A percentile compares a stretch with the other conserved stretches of the same genome.
Conservation (phyloP, 2,329 filamentous ascomycete species). For the Aureobasidium pullulans region DNA sequence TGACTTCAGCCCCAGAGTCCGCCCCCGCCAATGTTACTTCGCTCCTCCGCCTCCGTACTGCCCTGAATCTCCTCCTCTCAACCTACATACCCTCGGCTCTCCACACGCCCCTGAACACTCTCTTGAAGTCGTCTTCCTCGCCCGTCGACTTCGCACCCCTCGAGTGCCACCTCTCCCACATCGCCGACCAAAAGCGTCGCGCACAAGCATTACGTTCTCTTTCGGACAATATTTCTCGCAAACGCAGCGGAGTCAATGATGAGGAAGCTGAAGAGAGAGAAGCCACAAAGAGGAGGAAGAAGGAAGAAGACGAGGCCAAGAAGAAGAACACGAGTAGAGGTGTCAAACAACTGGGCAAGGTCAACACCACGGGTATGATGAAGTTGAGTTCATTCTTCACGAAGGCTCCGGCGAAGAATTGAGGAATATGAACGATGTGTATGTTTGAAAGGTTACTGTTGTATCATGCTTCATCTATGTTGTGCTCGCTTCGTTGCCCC, state of each 20-base stretch:
- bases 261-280: constrained; percentile 53
- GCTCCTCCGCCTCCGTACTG: constrained; percentile 58
- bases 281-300: constrained; percentile 74
- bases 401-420: constrained; percentile 47
- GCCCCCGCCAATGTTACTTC: constrained; percentile 37
- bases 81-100: constrained; percentile 51
- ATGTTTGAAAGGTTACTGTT: too few species aligned
- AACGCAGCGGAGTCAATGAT: constrained; percentile 55
- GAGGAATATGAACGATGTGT: too few species aligned
- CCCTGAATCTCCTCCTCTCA: constrained; percentile 57
- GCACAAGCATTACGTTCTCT: constrained; percentile 61
- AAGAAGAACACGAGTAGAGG: constrained; percentile 73
- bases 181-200: constrained; percentile 63
- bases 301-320: constrained; percentile 82
- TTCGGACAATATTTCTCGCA: constrained; percentile 60
- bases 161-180: constrained; percentile 58
- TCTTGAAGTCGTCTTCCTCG: constrained; percentile 31
- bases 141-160: constrained; percentile 62
- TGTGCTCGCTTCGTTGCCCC: too few species aligned
- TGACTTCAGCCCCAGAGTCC: constrained; percentile 25
- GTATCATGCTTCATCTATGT: too few species aligned
- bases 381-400: constrained; percentile 94
- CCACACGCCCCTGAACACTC: constrained; percentile 35
- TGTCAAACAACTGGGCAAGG: constrained; percentile 77
- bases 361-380: constrained; percentile 87